A percentile compares a stretch with the other conserved stretches of the same genome.
Conservation (phyloP, 495 filamentous ascomycete species). For the Amniculicola lignicola region DNA sequence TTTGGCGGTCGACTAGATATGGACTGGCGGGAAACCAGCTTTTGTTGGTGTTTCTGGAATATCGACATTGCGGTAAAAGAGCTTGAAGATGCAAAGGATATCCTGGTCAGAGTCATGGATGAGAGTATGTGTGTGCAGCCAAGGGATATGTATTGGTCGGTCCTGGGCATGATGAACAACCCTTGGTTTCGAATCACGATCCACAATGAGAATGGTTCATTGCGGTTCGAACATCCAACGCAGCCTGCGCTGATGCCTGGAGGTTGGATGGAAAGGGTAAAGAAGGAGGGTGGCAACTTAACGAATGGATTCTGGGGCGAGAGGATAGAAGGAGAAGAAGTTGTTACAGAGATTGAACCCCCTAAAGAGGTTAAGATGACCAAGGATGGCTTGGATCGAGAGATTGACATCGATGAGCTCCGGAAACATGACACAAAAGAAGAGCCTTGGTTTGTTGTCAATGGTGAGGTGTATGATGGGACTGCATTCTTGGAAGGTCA, state of each 20-base stretch:
- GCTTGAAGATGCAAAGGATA: conserved; percentile 62
- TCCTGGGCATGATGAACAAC: conserved; percentile 98
- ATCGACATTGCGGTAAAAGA: conserved; percentile 64
- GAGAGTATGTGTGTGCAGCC: conserved; percentile 86
- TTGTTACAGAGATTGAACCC: conserved; percentile 42
- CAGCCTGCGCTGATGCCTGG: conserved; percentile 74
- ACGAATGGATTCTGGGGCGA: conserved; percentile 88
- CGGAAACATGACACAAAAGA: conserved; percentile 62
- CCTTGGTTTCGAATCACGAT: conserved; percentile 88
- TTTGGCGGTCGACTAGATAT: conserved; percentile 81
- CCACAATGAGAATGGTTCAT: conserved; percentile 59
- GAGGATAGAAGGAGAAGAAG: conserved; percentile 54
- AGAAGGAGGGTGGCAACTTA: conserved; percentile 79
- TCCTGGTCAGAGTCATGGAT: conserved; percentile 88
- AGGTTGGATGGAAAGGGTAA: conserved; percentile 97
- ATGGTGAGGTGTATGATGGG: conserved; percentile 91
- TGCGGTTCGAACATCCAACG: conserved; percentile 89
- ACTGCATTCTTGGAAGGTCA: conserved; percentile 79
- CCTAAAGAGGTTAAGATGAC: conserved; percentile 76
- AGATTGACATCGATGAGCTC: conserved; percentile 70
- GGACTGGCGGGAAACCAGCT: conserved; percentile 74
- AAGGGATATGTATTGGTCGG: conserved; percentile 94
- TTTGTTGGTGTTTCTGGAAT: conserved; percentile 96
- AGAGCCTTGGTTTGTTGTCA: conserved; percentile 86
- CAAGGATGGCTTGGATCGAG: conserved; percentile 60